A percentile compares a stretch with the other conserved stretches of the same genome.
Evolutionary conservation across 2,329 filamentous ascomycete genomes (phyloP).

Genomic region (Cercospora sp.): DNA sequence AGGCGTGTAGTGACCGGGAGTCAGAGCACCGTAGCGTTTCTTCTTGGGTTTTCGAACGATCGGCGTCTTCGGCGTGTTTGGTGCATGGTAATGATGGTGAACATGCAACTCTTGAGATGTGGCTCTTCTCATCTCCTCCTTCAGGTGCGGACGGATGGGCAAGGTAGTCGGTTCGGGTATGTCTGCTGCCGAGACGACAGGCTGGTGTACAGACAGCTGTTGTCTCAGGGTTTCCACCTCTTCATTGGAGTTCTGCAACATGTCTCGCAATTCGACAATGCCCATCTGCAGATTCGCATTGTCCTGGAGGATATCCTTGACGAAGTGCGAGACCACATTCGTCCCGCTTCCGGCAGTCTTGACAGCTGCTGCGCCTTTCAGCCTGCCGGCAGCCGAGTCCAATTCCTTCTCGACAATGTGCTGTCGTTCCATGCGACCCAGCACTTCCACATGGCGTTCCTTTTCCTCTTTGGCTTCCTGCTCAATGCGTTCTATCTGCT

Average conservation of each 20-base stretch:
- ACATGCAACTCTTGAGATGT: conserved; percentile 80
- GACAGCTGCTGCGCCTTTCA: conserved; percentile 77
- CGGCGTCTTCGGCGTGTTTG: conserved; percentile 43
- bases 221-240: conserved; percentile 86
- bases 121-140: conserved; percentile 65
- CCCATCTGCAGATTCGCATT: conserved; percentile 92
- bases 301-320: conserved; percentile 91
- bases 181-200: conserved; percentile 50
- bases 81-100: conserved; percentile 87
- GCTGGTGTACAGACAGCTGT: conserved; percentile 77
- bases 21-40: conserved; percentile 63
- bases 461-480: conserved; percentile 76
- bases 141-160: conserved; percentile 50
- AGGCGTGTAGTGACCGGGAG: conserved; percentile 52
- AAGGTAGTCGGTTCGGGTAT: conserved; percentile 21
- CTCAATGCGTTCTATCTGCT: conserved; percentile 87
- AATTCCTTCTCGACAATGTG: conserved; percentile 80
- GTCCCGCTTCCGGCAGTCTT: conserved; percentile 63
- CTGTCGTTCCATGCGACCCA: conserved; percentile 80
- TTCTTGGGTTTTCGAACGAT: conserved; percentile 61
- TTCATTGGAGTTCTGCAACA: conserved; percentile 88
- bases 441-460: conserved; percentile 76
- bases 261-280: conserved; percentile 85
- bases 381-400: conserved; percentile 72
- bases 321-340: conserved; percentile 88